Evolutionary conservation across 1,284 basidiomycete species (phyloP), one percentile per base, ranked within the genome.

Genomic region (Sporisorium iseilematis-ciliati): DNA sequence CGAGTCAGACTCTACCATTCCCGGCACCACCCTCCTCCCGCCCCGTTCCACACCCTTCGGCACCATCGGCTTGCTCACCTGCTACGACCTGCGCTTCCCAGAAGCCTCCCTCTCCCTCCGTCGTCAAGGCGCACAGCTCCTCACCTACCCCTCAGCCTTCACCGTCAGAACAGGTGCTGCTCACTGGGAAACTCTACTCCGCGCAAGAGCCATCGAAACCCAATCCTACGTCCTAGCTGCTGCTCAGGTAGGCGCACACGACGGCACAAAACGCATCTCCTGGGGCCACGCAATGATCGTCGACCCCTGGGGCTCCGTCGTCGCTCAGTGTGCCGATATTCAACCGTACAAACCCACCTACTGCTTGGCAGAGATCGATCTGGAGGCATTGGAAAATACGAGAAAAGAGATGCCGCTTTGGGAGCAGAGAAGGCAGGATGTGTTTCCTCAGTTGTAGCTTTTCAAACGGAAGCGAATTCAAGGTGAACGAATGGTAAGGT

Each of bases 81-180:
- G 88, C 82, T 89, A 88, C 80, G 88, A 89, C 70, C 76, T 89
- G 21, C 83, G 88, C 0, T 88, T 88, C 61, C 88, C 88, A 1
- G 88, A 89, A 71, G 83, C 86, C 0, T 85, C 87, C 1, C 77
- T 87, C 6, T 79, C 86, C 3, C 76, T 88, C 8, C 82, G 87
- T 0, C 62, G 86, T 14, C 77, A 83, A 33, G 88, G 88, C 0
- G 88, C 88, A 0, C 80, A 88, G 6, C 67, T 88, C n/a, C 67
- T 89, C 16, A 85, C 87, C 0, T 88, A 88, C 68, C 88, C 88
- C 0, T 86, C 86, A 0, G 88, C 88, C 0, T 89, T 89, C 73
- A 88, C 87, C 0, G 78, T 88, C 1, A 84, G 86, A 43, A 85
- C 84, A 4, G 84, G 88, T 35, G 80, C 79, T 16, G 81, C 84